A percentile compares a stretch with the other conserved stretches of the same genome.
These are phyloP conservation scores for Blastomyces parvus DNA, from an alignment of 2,329 filamentous ascomycete genomes.

Conservation along the genomic window DNA sequence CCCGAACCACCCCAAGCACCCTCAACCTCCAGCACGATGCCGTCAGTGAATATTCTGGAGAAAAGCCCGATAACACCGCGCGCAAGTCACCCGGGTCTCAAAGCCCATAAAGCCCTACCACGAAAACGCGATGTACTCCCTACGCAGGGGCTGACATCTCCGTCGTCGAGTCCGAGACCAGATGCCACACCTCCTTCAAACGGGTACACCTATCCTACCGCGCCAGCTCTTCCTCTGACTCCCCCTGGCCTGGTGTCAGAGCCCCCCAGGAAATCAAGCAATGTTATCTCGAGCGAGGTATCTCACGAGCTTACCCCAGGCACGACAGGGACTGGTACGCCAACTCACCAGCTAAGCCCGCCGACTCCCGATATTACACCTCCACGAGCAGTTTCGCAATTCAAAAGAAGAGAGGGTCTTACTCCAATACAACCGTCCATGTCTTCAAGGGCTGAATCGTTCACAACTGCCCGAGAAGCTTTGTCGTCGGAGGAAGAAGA, in stretches of 20 bases:
- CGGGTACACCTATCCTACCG: slow-evolving; percentile 17
- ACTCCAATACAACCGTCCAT: slow-evolving; percentile 45
- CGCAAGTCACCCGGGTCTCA: slow-evolving; percentile 27
- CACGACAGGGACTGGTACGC: slow-evolving; percentile 40
- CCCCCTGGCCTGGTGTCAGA: slow-evolving; percentile 27
- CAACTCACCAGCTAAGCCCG: slow-evolving; percentile 56
- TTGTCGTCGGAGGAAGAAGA: slow-evolving; percentile 52
- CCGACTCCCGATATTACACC: slow-evolving; percentile 70
- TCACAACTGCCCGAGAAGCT: slow-evolving; percentile 60
- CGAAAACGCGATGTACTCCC: slow-evolving; percentile 25
- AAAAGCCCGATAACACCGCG: not conserved
- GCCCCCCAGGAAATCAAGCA: slow-evolving; percentile 4
- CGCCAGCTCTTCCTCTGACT: slow-evolving; percentile 30
- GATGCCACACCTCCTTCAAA: slow-evolving; percentile 17
- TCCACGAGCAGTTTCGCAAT: slow-evolving; percentile 40
- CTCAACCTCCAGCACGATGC: not conserved
- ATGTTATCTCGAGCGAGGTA: slow-evolving; percentile 18
- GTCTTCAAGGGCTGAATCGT: slow-evolving; percentile 58
- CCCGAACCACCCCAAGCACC: not conserved
- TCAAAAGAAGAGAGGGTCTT: slow-evolving; percentile 28
- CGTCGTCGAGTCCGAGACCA: slow-evolving; percentile 20
- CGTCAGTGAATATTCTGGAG: not conserved
- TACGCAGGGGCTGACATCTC: slow-evolving; percentile 17
- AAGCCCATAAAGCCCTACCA: slow-evolving; percentile 35
- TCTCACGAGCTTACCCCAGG: slow-evolving; percentile 11